A percentile compares a stretch with the other conserved stretches of the same genome.
Evolutionary conservation across 345 rosid genomes (phyloP).

Genomic region (Sisymbrium irio): DNA sequence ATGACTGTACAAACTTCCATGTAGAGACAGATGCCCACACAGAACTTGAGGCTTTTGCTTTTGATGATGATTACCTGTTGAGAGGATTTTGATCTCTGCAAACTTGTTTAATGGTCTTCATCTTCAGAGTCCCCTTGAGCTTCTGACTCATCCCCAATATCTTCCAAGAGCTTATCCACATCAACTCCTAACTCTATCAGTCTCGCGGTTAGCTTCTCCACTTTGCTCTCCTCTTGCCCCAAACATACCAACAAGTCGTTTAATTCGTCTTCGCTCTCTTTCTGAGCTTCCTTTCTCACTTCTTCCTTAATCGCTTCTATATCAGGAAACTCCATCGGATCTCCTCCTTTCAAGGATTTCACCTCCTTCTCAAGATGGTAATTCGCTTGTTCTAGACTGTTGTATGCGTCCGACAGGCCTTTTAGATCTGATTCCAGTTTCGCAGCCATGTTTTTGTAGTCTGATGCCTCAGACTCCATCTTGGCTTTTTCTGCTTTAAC

Average conservation of each 20-base stretch:
- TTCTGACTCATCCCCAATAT: conserved; percentile 76
- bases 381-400: conserved; percentile 78
- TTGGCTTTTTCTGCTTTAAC: conserved; percentile 67
- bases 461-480: conserved; percentile 64
- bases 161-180: conserved; percentile 79
- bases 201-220: conserved; percentile 73
- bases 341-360: conserved; percentile 67
- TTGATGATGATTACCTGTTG: neutral
- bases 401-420: conserved; percentile 87
- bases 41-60: neutral
- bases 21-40: neutral
- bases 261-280: conserved; percentile 90
- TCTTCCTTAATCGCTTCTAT: conserved; percentile 68
- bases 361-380: conserved; percentile 76
- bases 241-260: conserved; percentile 95
- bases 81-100: neutral
- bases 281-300: conserved; percentile 93
- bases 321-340: conserved; percentile 40
- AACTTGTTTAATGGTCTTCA: conserved; percentile 44
- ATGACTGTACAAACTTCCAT: conserved; percentile 27
- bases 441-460: conserved; percentile 62
- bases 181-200: conserved; percentile 84
- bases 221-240: conserved; percentile 96
- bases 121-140: conserved; percentile 70
- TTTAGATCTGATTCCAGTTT: conserved; percentile 85